These are phyloP conservation scores for Yamadazyma songkhlaensis DNA, from an alignment of 1,139 yeast species.

Conservation along the genomic window DNA sequence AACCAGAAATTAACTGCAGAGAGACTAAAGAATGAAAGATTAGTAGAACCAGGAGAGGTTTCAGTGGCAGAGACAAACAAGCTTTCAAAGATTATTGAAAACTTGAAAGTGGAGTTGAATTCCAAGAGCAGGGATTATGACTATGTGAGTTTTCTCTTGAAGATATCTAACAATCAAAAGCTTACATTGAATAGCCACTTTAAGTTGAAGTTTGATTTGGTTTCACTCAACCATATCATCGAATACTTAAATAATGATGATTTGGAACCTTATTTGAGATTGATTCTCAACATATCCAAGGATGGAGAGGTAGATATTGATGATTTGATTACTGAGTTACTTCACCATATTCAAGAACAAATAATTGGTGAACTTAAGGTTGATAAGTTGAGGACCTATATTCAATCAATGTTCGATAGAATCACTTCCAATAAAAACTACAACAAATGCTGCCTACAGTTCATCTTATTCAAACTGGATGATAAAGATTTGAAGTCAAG, in stretches of 20 bases:
- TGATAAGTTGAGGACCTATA: not conserved
- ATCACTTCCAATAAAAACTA: constrained; percentile 2
- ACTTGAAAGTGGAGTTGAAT: constrained; percentile 7
- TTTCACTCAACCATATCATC: not conserved
- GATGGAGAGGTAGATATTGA: not conserved
- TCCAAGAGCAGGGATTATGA: constrained; percentile 7
- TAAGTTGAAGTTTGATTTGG: constrained; percentile 2
- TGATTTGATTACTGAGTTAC: not conserved
- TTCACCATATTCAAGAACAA: constrained; percentile 6
- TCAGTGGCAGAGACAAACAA: not conserved
- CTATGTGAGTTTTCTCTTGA: constrained; percentile 4
- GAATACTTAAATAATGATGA: not conserved
- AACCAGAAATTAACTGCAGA: constrained; percentile 20
- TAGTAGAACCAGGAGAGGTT: constrained; percentile 4
- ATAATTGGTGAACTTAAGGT: constrained; percentile 5
- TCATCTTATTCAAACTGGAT: constrained; percentile 1
- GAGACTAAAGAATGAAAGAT: constrained; percentile 24
- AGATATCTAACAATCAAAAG: constrained; percentile 4
- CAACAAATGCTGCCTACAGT: constrained; percentile 3
- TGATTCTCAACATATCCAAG: not conserved
- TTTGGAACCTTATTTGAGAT: not conserved
- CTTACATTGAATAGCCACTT: not conserved
- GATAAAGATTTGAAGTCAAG: too few species aligned
- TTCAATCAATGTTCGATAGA: not conserved
- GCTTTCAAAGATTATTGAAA: constrained; percentile 5